Evolutionary conservation across 805 yeast genomes (phyloP).

Genomic region (Zygotorulaspora danielsina): DNA sequence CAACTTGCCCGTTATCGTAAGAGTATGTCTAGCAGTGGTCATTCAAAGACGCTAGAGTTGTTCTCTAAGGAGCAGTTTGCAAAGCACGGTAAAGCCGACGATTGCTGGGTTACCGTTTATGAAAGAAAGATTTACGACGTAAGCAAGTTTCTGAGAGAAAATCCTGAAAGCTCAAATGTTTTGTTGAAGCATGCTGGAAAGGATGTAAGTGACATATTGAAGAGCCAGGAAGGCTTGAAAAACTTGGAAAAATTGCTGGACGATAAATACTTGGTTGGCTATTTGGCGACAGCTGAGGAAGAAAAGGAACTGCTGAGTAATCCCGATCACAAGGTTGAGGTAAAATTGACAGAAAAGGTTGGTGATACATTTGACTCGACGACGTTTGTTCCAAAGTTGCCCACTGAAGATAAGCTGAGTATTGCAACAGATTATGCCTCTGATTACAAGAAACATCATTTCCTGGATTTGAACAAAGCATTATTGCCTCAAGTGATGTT

Average conservation of each 20-base stretch:
- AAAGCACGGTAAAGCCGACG: slow-evolving; percentile 47
- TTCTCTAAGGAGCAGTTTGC: slow-evolving; percentile 51
- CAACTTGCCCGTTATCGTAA: too few relatives aligned
- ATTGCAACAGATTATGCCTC: slow-evolving; percentile 71
- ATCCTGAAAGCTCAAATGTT: slow-evolving; percentile 73
- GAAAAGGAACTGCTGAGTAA: slow-evolving; percentile 65
- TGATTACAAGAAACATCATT: slow-evolving; percentile 75
- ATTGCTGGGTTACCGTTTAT: slow-evolving; percentile 79
- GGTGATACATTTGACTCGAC: slow-evolving; percentile 46
- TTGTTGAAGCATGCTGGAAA: slow-evolving; percentile 70
- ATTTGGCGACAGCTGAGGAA: slow-evolving; percentile 76
- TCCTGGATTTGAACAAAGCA: slow-evolving; percentile 81
- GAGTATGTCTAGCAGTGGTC: too few relatives aligned
- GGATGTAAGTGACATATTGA: slow-evolving; percentile 65
- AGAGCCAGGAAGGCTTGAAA: slow-evolving; percentile 52
- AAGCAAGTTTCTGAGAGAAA: slow-evolving; percentile 46
- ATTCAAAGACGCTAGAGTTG: slow-evolving; percentile 49
- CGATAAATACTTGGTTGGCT: slow-evolving; percentile 75
- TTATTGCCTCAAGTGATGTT: slow-evolving; percentile 73
- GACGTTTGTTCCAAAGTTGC: slow-evolving; percentile 54
- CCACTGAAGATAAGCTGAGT: slow-evolving; percentile 66
- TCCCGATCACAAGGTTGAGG: slow-evolving; percentile 57
- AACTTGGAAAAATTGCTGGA: slow-evolving; percentile 85
- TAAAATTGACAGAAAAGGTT: slow-evolving; percentile 40
- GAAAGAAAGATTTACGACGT: slow-evolving; percentile 81